Percentiles rank a stretch among this genome's conserved stretches.
Conservation (phyloP, 352 stramenopile genomes). For the Globisporangium uncinulatum region DNA sequence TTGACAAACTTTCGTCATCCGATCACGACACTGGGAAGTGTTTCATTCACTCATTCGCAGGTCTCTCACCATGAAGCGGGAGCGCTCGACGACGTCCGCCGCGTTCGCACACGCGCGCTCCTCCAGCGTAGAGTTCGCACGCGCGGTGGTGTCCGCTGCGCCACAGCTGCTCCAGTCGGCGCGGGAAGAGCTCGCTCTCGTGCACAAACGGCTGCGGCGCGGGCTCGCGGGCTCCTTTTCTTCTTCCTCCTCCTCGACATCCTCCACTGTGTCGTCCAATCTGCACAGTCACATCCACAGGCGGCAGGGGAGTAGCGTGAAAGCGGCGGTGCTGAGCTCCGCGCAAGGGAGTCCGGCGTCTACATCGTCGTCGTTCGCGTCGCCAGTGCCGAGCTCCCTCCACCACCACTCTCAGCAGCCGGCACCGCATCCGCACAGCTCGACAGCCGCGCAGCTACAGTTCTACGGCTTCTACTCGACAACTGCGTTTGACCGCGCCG, state of each 20-base stretch:
- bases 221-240: constrained; percentile 6
- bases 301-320: constrained; percentile 3
- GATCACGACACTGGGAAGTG: not conserved
- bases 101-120: constrained; percentile 18
- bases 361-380: not conserved
- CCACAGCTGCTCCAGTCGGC: constrained; percentile 12
- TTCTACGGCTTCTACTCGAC: constrained; percentile 27
- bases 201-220: constrained; percentile 38
- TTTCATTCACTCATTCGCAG: too few species aligned
- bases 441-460: constrained; percentile 11
- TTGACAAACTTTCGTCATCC: too few species aligned
- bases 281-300: not conserved
- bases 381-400: not conserved
- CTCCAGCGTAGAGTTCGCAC: constrained; percentile 15
- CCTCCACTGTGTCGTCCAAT: not conserved
- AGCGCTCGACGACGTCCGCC: constrained; percentile 20
- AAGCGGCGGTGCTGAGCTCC: constrained; percentile 1
- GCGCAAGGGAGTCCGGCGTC: constrained; percentile 1
- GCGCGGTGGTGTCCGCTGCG: constrained; percentile 1
- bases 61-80: constrained; percentile 32
- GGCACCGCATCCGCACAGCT: constrained; percentile 8
- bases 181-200: constrained; percentile 21
- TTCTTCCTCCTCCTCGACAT: not conserved
- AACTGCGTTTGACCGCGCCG: constrained; percentile 30
- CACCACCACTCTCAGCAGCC: not conserved